These are phyloP conservation scores for Pyrus communis DNA, from an alignment of 306 rosid species.

Conservation along the genomic window DNA sequence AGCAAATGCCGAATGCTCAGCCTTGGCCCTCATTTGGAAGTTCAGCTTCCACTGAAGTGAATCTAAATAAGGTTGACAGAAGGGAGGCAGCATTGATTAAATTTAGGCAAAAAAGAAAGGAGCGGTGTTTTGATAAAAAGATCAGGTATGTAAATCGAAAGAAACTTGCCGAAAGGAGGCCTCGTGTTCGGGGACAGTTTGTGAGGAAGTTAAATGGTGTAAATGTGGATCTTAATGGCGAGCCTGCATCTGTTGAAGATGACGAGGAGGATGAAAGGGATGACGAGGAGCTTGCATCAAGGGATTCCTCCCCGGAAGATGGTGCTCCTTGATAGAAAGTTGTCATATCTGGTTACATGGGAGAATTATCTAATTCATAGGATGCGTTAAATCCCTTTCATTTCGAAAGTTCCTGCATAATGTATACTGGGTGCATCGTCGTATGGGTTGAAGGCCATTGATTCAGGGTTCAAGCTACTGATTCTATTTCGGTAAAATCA, in stretches of 20 bases:
- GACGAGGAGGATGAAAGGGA: slow-evolving; percentile 51
- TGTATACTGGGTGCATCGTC: slow-evolving; percentile 1
- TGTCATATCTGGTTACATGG: background rate
- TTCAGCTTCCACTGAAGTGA: slow-evolving; percentile 52
- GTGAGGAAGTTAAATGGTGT: slow-evolving; percentile 76
- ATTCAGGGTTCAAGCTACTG: slow-evolving; percentile 7
- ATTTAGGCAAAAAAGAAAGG: slow-evolving; percentile 94
- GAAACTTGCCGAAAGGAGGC: slow-evolving; percentile 83
- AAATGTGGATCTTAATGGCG: slow-evolving; percentile 78
- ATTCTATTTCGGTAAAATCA: background rate
- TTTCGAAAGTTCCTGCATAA: slow-evolving; percentile 6
- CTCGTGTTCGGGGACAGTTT: slow-evolving; percentile 89
- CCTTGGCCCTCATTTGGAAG: slow-evolving; percentile 67
- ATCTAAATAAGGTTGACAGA: slow-evolving; percentile 61
- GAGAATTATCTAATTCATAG: background rate
- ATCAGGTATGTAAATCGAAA: slow-evolving; percentile 84
- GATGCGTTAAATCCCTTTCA: slow-evolving; percentile 7
- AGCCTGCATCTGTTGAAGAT: slow-evolving; percentile 59
- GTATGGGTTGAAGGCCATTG: background rate
- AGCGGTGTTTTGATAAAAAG: slow-evolving; percentile 93
- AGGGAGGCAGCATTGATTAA: slow-evolving; percentile 97
- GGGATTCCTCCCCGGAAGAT: slow-evolving; percentile 32
- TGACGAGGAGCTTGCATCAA: slow-evolving; percentile 38
- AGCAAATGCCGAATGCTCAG: slow-evolving; percentile 59
- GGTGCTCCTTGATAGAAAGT: slow-evolving; percentile 22